phyloP scores from a whole-genome alignment of 768 basidiomycete species.

The Calocybe gangraenosa region DNA sequence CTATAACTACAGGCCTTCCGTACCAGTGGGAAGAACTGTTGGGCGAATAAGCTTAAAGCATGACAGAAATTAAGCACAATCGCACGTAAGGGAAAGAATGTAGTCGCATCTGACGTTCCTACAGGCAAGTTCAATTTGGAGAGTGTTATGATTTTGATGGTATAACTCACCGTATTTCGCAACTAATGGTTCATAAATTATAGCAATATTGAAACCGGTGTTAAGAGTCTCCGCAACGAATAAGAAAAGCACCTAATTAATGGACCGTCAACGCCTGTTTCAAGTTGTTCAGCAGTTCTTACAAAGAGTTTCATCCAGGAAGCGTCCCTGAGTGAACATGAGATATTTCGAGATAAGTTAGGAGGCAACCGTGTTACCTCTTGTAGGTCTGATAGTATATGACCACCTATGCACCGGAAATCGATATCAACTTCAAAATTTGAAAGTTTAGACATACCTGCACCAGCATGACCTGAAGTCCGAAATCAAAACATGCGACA shows the following conservation, averaged over 20 bases:
- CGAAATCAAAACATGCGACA: background rate
- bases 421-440: background rate
- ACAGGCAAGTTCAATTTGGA: background rate
- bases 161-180: conserved; percentile 29
- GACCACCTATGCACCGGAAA: conserved; percentile 11
- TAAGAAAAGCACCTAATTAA: conserved; percentile 33
- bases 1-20: background rate
- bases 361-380: conserved; percentile 22
- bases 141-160: background rate
- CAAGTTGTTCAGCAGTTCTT: conserved; percentile 1
- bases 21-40: conserved; percentile 25
- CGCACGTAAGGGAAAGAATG: conserved; percentile 31
- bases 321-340: conserved; percentile 29
- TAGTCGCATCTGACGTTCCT: conserved; percentile 30
- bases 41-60: background rate
- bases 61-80: background rate
- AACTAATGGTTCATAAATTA: conserved; percentile 46
- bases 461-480: conserved; percentile 1
- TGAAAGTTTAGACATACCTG: background rate
- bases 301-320: conserved; percentile 38
- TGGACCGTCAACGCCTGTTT: no score
- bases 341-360: background rate
- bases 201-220: conserved; percentile 38
- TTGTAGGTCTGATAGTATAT: conserved; percentile 37
- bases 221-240: conserved; percentile 40